phyloP scores from a whole-genome alignment of 73 alveolate genomes.

The Effrenium voratum region DNA sequence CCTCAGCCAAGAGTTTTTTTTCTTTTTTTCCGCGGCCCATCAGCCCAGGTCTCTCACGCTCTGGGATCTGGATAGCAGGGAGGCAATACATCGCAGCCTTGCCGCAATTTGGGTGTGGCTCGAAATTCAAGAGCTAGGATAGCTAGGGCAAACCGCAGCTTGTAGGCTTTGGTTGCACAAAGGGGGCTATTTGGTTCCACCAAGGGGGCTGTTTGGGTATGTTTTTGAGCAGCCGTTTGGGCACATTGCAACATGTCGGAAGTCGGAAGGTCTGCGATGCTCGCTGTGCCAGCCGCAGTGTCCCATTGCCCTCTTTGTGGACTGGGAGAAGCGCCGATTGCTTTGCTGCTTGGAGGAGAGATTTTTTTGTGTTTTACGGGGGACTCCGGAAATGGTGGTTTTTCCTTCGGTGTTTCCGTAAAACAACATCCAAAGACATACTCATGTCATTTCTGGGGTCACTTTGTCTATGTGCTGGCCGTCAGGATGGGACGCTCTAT shows the following conservation, averaged over 20 bases:
- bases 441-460: background rate
- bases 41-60: conserved; percentile 50
- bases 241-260: background rate
- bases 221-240: too few relatives aligned
- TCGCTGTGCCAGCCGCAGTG: conserved; percentile 79
- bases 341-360: conserved; percentile 79
- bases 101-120: too few relatives aligned
- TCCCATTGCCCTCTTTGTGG: conserved; percentile 45
- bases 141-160: too few relatives aligned
- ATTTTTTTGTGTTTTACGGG: background rate
- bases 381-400: background rate
- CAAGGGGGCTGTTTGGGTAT: too few relatives aligned
- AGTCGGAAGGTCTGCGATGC: conserved; percentile 72
- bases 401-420: background rate
- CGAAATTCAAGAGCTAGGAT: too few relatives aligned
- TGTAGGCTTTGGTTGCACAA: too few relatives aligned
- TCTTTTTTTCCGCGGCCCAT: too few relatives aligned
- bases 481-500: conserved; percentile 68
- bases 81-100: conserved; percentile 39
- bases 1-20: too few relatives aligned
- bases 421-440: background rate
- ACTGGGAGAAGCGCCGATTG: conserved; percentile 57
- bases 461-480: background rate
- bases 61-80: conserved; percentile 73
- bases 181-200: too few relatives aligned